Percentiles rank a stretch among this genome's conserved stretches.
Conservation (phyloP, 306 rosid species). For the Prunus davidiana region DNA sequence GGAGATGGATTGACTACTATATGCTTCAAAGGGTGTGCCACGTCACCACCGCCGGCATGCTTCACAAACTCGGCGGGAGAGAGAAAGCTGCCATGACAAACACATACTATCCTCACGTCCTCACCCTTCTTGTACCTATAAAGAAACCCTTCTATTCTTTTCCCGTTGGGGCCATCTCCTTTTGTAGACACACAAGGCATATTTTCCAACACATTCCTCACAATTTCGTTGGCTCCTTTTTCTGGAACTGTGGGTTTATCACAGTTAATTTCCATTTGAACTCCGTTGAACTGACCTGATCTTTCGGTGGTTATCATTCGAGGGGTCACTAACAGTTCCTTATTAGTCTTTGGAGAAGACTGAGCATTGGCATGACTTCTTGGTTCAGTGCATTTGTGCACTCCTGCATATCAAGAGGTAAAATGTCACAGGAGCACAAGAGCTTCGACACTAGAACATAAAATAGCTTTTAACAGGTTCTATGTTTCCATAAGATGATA, state of each 20-base stretch:
- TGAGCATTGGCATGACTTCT: constrained; percentile 30
- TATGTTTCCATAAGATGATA: background rate
- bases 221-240: constrained; percentile 29
- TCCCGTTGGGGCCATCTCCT: constrained; percentile 64
- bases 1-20: constrained; percentile 55
- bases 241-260: background rate
- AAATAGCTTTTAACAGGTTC: background rate
- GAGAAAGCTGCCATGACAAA: constrained; percentile 72
- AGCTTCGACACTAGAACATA: background rate
- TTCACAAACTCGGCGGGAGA: constrained; percentile 75
- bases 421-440: background rate
- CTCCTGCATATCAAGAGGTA: background rate
- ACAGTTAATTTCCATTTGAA: constrained; percentile 5
- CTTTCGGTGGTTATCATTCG: background rate
- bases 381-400: constrained; percentile 25
- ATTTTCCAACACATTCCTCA: constrained; percentile 48
- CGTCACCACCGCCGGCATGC: constrained; percentile 75
- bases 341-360: constrained; percentile 20
- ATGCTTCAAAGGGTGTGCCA: constrained; percentile 58
- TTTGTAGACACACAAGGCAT: constrained; percentile 68
- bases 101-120: constrained; percentile 73
- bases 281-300: constrained; percentile 9
- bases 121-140: constrained; percentile 66
- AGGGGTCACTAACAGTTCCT: constrained; percentile 14
- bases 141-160: constrained; percentile 69